Evolutionary conservation across 2,329 filamentous ascomycete genomes (phyloP), one percentile per base, ranked within the genome.

Genomic region (Pseudonectria buxi): DNA sequence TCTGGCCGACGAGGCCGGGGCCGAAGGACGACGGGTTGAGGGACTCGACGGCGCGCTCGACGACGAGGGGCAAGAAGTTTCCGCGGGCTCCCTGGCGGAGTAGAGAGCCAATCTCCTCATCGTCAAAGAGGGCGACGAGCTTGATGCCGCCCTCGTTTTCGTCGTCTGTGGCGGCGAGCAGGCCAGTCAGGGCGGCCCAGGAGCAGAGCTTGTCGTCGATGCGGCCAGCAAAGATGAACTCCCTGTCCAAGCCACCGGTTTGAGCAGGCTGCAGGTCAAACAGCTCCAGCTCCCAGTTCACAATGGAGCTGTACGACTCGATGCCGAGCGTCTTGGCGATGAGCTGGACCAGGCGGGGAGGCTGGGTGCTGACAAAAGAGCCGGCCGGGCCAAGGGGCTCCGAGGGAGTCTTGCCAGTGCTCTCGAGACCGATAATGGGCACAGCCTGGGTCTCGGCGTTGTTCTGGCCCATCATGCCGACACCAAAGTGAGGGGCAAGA

Each of bases 131-230:
- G n/a, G 83, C 88, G 25, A 92, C 86, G 36, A 95, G 71, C 64
- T 94, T 94, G 62, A 96, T 79, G 35, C 82, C 75, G n/a, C 80
- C 74, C 41, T 82, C 74, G 9, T 67, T 58, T 1, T 73, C 66
- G 47, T 61, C 68, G 26, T 71, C 64, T 10, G 76, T 67, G 13
- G 81, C 78, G 32, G 82, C 78, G 18, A 95, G 70, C 0, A 98
- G 78, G 4, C 79, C 89, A 60, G 89, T 81, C 34, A 95, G 72
- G 7, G 92, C 90, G 7, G 88, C 79, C 81, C 87, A 96, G 24
- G 86, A 94, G 71, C 92, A 96, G 30, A 98, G 81, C 69, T 95
- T 96, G 67, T 98, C 92, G 58, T 98, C 92, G 48, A 96, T 92
- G 35, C 92, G 83, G 39, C 90, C 89, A 7, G 86, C 90, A 46